Evolutionary conservation across 805 yeast genomes (phyloP), one percentile per base, ranked within the genome.

Genomic region (Candida ficus): DNA sequence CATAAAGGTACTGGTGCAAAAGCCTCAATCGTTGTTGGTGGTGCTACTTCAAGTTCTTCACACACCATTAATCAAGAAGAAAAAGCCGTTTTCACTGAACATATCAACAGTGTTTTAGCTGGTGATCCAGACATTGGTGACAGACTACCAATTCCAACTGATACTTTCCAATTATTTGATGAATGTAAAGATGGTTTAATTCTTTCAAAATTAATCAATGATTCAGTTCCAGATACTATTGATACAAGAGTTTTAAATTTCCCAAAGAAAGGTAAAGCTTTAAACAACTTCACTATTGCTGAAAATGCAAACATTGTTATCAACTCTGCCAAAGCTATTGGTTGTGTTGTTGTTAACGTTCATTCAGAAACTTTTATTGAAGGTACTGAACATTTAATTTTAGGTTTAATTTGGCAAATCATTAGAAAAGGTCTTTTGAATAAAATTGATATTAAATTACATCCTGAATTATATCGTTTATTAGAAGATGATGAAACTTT

Each of bases 1-100:
- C 78, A 73, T 49, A 67, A 64, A 47, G 80, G 80, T 36, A 58
- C 67, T 11, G 79, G 80, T 42, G 69, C 74, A 7, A 75, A 80
- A 32, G 89, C 90, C 11, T 79, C 80, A 49, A 89, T 93, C 42
- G 82, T 86, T 46, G 85, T 90, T 35, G 77, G 84, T 29, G 96
- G 96, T 40, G 76, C 83, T 35, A 76, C 87, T n/a, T 76, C 95
- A 1, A 96, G 97, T 37, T 87, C 95, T 16, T 85, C 95, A 2
- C 99, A 93, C 63, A 88, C 97, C 3, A 90, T 93, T 61, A 89
- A 93, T 62, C 97, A 91, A 57, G 99, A 93, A 70, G 99, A 93
- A 67, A 78, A 96, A 62, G 73, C 85, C 19, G 97, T 89, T 70
- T 93, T 93, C 66, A 93, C 98, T 5, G 80, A 95, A 57, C 99